Evolutionary conservation across 2,329 filamentous ascomycete genomes (phyloP), one percentile per base, ranked within the genome.

Genomic region (Penicillium italicum): DNA sequence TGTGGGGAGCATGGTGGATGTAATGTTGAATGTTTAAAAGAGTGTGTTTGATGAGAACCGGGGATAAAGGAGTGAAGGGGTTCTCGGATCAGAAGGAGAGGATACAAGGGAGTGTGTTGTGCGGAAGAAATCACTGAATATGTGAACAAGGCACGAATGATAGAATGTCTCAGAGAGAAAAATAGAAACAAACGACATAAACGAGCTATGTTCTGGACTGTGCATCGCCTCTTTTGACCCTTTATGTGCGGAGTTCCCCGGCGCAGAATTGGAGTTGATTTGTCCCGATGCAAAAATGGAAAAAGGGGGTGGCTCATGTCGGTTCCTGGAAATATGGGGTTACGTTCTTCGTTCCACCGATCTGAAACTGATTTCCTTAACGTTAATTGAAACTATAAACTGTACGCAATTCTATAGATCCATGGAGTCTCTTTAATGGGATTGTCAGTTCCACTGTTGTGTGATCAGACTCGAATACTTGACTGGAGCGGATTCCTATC

Each of bases 251-350:
- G 37, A 36, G 37, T 37, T 30, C 43, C 9, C 28, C 26, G 41
- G 28, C 12, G 6, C n/a, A 31, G 10, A 30, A 36, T 50, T 28
- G 36, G 24, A 20, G 30, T 51, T 51, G 40, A 51, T 51, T 51
- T 42, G 50, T 43, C 20, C 10, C 3, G 5, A 14, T 28, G 41
- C 34, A 45, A 33, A 44, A 28, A 14, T 22, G 34, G n/a, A n/a
- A 51, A 55, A 55, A 55, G 53, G 53, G 53, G 53, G 53, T 55
- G 53, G 53, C 52, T 55, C 28, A 36, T 38, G 7, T 31, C 8
- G 18, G 5, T 33, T n/a, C 11, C 18, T 34, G 14, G 11, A 12
- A 31, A 44, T 50, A 44, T 44, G 46, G 52, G 52, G 52, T 50
- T 51, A 45, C 53, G 41, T 55, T 45, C 47, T 3, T 22, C 0